A percentile compares a stretch with the other conserved stretches of the same genome.
Conservation (phyloP, 2,329 filamentous ascomycete genomes). For the Rasamsonia emersonii region DNA sequence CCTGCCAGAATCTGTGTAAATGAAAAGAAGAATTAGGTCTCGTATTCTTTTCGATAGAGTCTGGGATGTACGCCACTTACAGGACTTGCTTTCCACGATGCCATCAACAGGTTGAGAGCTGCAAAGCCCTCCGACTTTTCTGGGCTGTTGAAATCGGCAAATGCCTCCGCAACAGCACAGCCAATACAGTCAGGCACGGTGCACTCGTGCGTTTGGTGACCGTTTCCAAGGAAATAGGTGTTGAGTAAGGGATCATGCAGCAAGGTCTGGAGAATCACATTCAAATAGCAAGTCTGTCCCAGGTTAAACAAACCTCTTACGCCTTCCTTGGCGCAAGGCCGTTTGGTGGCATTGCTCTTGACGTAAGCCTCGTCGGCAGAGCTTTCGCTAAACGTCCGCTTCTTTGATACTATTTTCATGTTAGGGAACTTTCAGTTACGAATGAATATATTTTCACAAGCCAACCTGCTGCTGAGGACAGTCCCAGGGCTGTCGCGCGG, state of each 20-base stretch:
- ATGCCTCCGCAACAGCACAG: conserved; percentile 55
- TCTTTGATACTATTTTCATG: too few relatives aligned
- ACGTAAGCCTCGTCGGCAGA: conserved; percentile 61
- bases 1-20: conserved; percentile 60
- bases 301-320: conserved; percentile 93
- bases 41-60: conserved; percentile 4
- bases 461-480: conserved; percentile 6
- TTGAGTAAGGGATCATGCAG: conserved; percentile 87
- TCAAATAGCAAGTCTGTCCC: conserved; percentile 97
- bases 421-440: too few relatives aligned
- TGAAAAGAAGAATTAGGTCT: conserved; percentile 1
- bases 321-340: conserved; percentile 78
- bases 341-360: conserved; percentile 65
- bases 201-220: conserved; percentile 73
- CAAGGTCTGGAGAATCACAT: conserved; percentile 86
- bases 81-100: conserved; percentile 76
- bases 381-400: conserved; percentile 6
- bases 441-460: too few relatives aligned
- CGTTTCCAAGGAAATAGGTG: conserved; percentile 86
- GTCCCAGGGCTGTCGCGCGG: conserved; percentile 16
- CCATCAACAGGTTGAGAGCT: conserved; percentile 78
- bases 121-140: conserved; percentile 76
- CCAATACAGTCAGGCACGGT: conserved; percentile 48
- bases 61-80: conserved; percentile 41
- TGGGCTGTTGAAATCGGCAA: conserved; percentile 54